These are phyloP conservation scores for Alternaria arbusti DNA, from an alignment of 2,329 filamentous ascomycete species.

Conservation along the genomic window DNA sequence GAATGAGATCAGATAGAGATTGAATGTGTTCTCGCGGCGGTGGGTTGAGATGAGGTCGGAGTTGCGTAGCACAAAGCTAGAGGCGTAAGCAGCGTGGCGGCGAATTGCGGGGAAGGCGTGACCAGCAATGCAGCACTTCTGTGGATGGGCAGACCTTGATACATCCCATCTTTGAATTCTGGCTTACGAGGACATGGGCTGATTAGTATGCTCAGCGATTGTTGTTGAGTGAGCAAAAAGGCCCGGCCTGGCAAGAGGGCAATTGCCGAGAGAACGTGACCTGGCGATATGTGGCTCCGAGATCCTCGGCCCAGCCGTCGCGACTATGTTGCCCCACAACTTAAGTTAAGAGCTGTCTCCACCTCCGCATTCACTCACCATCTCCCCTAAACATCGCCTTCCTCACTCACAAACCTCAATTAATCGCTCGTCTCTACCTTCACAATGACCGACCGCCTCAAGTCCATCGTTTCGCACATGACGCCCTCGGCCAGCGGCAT, in stretches of 20 bases:
- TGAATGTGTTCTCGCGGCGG: background rate
- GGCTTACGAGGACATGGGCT: background rate
- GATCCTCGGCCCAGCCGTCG: constrained; percentile 16
- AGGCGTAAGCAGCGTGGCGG: background rate
- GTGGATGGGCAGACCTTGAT: background rate
- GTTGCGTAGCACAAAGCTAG: background rate
- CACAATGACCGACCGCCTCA: constrained; percentile 74
- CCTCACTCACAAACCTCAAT: constrained; percentile 3
- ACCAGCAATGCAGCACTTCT: background rate
- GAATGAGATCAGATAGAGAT: background rate
- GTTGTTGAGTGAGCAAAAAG: background rate
- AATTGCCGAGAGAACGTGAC: constrained; percentile 14
- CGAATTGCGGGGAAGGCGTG: constrained; percentile 6
- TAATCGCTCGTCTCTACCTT: background rate
- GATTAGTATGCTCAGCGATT: background rate
- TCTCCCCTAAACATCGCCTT: background rate
- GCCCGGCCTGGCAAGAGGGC: background rate
- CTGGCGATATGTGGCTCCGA: constrained; percentile 11
- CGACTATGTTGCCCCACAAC: constrained; percentile 16
- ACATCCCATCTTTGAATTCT: background rate
- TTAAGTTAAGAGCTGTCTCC: constrained; percentile 20
- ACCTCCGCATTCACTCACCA: constrained; percentile 19
- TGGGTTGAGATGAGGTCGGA: background rate
- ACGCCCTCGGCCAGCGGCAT: constrained; percentile 74
- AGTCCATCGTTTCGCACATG: constrained; percentile 86